phyloP scores from a whole-genome alignment of 345 rosid species.

The Lumnitzera racemosa region DNA sequence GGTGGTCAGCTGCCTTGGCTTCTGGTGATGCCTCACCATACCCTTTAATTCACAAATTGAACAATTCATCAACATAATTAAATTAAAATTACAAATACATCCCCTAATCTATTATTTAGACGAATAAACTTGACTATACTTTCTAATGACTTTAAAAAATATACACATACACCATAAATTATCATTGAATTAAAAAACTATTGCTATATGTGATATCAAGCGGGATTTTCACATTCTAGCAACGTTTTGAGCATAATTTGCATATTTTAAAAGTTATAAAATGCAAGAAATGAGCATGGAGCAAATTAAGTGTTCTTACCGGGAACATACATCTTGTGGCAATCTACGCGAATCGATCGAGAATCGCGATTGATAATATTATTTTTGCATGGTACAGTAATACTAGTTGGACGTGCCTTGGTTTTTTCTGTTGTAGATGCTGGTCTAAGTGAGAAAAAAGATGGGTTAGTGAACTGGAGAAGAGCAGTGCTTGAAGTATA shows the following conservation, averaged over 20 bases:
- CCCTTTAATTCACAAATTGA: constrained; percentile 23
- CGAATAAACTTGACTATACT: no score
- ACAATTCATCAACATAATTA: background rate
- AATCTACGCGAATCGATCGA: constrained; percentile 18
- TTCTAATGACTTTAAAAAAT: no score
- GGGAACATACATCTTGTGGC: constrained; percentile 64
- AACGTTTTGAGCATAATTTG: no score
- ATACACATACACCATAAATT: no score
- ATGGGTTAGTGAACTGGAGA: constrained; percentile 15
- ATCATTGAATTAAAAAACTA: no score
- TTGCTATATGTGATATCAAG: no score
- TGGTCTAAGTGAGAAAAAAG: constrained; percentile 14
- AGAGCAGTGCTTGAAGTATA: background rate
- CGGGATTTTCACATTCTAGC: no score
- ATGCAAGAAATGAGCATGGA: no score
- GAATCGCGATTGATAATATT: constrained; percentile 4
- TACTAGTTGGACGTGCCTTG: no score
- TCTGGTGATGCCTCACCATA: constrained; percentile 95
- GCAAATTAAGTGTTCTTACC: constrained; percentile 15
- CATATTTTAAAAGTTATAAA: no score
- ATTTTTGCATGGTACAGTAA: no score
- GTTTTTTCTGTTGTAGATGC: background rate
- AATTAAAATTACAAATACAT: background rate
- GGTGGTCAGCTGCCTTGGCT: constrained; percentile 61
- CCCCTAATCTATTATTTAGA: no score